A percentile compares a stretch with the other conserved stretches of the same genome.
These are phyloP conservation scores for Trichocladium antarcticum DNA, from an alignment of 495 filamentous ascomycete species.

Conservation along the genomic window DNA sequence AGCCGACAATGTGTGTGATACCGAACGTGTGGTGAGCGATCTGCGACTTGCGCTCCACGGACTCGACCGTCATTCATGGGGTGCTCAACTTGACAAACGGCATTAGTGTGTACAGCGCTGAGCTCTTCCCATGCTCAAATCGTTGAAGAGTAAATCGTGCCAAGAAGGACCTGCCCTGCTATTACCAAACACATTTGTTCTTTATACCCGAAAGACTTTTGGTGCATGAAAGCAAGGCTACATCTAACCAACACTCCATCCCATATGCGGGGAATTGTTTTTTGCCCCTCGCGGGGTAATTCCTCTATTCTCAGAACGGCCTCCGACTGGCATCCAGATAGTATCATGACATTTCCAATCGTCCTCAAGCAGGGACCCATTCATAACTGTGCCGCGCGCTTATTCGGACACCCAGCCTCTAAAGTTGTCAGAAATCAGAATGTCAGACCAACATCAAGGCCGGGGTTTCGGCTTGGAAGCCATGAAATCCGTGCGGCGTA, in stretches of 20 bases:
- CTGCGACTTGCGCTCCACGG: neutral
- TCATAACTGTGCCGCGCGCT: too few relatives aligned
- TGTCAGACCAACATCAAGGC: too few relatives aligned
- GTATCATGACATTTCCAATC: too few relatives aligned
- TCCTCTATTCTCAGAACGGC: too few relatives aligned
- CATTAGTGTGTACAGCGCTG: conserved; percentile 99
- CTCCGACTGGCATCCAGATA: too few relatives aligned
- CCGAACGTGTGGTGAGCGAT: neutral
- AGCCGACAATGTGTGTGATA: conserved; percentile 4
- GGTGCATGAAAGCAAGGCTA: conserved; percentile 87
- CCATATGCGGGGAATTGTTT: too few relatives aligned
- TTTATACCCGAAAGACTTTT: conserved; percentile 42
- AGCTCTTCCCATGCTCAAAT: conserved; percentile 54
- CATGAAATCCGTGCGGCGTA: too few relatives aligned
- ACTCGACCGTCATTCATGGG: neutral
- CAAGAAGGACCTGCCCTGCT: conserved; percentile 64
- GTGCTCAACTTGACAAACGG: conserved; percentile 37
- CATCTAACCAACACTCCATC: conserved; percentile 31
- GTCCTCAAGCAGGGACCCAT: too few relatives aligned
- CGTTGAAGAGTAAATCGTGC: conserved; percentile 99
- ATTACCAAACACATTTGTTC: conserved; percentile 86
- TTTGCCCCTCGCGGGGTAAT: too few relatives aligned
- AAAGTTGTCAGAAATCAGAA: too few relatives aligned
- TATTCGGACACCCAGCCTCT: too few relatives aligned
- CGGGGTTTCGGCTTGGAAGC: too few relatives aligned